Evolutionary conservation across 2,329 filamentous ascomycete species (phyloP).

Genomic region (Berkeleyomyces basicola): DNA sequence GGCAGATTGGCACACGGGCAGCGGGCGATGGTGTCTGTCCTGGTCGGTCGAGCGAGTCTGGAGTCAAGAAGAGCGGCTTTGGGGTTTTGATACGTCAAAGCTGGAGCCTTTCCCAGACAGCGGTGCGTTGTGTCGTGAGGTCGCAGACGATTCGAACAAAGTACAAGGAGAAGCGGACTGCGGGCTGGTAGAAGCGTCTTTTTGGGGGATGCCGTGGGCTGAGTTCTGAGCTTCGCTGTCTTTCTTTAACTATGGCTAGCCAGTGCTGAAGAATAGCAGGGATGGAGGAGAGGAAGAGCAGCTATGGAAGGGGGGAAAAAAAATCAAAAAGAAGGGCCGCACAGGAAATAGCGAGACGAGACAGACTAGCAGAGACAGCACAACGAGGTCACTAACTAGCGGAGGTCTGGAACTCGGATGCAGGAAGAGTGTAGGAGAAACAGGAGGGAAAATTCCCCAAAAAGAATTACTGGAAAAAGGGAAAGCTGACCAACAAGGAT

Average conservation of each 20-base stretch:
- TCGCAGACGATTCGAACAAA: background rate
- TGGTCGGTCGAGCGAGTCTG: background rate
- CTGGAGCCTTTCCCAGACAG: background rate
- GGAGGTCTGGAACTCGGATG: background rate
- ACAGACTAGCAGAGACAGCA: background rate
- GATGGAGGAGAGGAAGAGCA: conserved; percentile 1
- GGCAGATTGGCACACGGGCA: background rate
- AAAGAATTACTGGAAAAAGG: background rate
- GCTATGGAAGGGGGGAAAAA: background rate
- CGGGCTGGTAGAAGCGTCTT: background rate
- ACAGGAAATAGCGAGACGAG: background rate
- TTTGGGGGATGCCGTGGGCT: background rate
- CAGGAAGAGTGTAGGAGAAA: background rate
- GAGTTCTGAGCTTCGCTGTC: background rate
- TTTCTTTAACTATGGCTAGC: background rate
- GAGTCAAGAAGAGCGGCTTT: background rate
- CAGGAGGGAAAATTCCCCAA: background rate
- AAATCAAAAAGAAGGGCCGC: background rate
- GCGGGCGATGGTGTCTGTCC: background rate
- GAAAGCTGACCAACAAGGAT: background rate
- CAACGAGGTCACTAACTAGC: background rate
- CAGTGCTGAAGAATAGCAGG: background rate
- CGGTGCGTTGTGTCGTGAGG: background rate
- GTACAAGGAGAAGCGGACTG: background rate
- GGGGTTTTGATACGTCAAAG: background rate